phyloP scores from a whole-genome alignment of 2,329 filamentous ascomycete species.

The Albifimbria verrucaria region DNA sequence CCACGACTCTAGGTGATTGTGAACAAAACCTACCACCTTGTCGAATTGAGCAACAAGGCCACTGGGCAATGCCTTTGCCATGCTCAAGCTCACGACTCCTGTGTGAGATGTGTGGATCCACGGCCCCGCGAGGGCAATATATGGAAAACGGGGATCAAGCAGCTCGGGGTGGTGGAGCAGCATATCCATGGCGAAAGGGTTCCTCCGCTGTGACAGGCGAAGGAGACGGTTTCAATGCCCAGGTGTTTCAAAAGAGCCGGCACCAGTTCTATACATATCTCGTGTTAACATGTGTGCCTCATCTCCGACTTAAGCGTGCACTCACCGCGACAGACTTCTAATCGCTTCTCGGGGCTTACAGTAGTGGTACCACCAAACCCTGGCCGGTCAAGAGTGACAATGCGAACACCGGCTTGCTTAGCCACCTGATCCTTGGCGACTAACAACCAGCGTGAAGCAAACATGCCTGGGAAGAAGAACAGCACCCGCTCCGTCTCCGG shows the following conservation, averaged over 20 bases:
- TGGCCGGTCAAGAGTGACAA: slow-evolving; percentile 30
- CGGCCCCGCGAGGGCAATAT: slow-evolving; percentile 24
- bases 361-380: slow-evolving; percentile 31
- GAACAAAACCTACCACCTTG: slow-evolving; percentile 15
- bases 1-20: slow-evolving; percentile 13
- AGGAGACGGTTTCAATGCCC: slow-evolving; percentile 22
- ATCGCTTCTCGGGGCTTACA: slow-evolving; percentile 13
- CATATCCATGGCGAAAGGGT: slow-evolving; percentile 26
- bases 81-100: slow-evolving; percentile 13
- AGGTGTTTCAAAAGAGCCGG: slow-evolving; percentile 30
- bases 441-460: slow-evolving; percentile 25
- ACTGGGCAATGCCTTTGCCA: slow-evolving; percentile 18
- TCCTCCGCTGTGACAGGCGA: slow-evolving; percentile 27
- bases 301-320: neutral
- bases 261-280: slow-evolving; percentile 17
- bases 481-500: slow-evolving; percentile 22
- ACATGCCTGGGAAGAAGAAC: slow-evolving; percentile 24
- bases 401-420: slow-evolving; percentile 25
- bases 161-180: slow-evolving; percentile 24
- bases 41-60: slow-evolving; percentile 14
- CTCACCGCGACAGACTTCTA: slow-evolving; percentile 24
- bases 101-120: slow-evolving; percentile 27
- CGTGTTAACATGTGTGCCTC: neutral
- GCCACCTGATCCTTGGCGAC: slow-evolving; percentile 29
- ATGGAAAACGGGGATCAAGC: slow-evolving; percentile 17